phyloP scores from a whole-genome alignment of 139 green algal species.

The Micractinium conductrix region DNA sequence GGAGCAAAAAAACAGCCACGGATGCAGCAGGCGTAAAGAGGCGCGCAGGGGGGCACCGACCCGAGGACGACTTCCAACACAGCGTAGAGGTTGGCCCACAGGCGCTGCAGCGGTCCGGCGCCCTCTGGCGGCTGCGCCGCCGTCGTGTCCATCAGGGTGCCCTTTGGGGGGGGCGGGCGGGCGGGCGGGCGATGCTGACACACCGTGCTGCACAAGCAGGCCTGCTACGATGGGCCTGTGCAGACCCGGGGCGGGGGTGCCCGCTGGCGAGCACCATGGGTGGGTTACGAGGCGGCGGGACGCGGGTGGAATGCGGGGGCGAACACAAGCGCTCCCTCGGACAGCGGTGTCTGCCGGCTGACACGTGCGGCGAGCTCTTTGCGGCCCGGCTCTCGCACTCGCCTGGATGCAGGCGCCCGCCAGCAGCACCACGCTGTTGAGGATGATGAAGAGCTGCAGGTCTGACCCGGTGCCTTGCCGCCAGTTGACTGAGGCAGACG shows the following conservation, averaged over 20 bases:
- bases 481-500: conserved; percentile 13
- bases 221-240: neutral
- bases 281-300: too few relatives aligned
- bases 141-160: neutral
- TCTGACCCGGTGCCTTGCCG: conserved; percentile 27
- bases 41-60: neutral
- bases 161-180: neutral
- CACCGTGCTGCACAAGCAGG: neutral
- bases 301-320: too few relatives aligned
- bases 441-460: conserved; percentile 24
- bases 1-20: neutral
- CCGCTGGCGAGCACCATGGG: neutral
- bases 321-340: too few relatives aligned
- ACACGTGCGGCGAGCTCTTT: neutral
- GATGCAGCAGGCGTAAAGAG: neutral
- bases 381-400: neutral
- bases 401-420: conserved; percentile 10
- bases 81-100: neutral
- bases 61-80: neutral
- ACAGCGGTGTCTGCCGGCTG: too few relatives aligned
- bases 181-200: neutral
- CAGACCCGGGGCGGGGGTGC: too few relatives aligned
- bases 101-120: neutral
- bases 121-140: neutral
- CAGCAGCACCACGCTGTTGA: conserved; percentile 2